Evolutionary conservation across 148 eudicot species (phyloP).

Genomic region (Persicaria tinctoria): DNA sequence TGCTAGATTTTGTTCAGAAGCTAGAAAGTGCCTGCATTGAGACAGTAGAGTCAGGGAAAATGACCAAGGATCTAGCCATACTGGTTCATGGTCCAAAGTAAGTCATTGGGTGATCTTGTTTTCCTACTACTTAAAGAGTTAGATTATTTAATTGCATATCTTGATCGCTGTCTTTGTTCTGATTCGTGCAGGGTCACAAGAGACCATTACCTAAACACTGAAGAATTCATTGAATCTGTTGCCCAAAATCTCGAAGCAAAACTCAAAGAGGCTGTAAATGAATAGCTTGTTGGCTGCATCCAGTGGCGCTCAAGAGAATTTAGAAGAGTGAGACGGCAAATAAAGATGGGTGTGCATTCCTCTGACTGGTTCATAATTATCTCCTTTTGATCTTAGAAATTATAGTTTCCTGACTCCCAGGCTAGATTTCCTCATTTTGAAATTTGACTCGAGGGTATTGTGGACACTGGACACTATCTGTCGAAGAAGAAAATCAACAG

Average conservation of each 20-base stretch:
- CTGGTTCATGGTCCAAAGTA: conserved; percentile 61
- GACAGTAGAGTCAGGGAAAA: conserved; percentile 70
- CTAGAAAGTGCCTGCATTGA: conserved; percentile 57
- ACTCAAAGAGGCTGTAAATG: conserved; percentile 24
- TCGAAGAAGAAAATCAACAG: background rate
- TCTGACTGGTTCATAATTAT: background rate
- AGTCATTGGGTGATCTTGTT: conserved; percentile 10
- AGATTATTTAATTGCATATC: background rate
- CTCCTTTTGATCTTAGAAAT: background rate
- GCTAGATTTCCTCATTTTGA: background rate
- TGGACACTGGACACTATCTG: background rate
- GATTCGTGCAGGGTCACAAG: conserved; percentile 43
- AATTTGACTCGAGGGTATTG: background rate
- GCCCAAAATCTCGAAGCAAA: conserved; percentile 38
- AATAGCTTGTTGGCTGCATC: background rate
- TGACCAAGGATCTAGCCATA: conserved; percentile 75
- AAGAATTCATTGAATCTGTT: conserved; percentile 63
- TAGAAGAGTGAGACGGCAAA: background rate
- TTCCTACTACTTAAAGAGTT: background rate
- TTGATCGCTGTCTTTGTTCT: conserved; percentile 2
- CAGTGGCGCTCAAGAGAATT: background rate
- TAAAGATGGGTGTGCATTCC: background rate
- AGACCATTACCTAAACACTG: conserved; percentile 53
- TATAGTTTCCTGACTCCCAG: background rate
- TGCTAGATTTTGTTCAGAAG: conserved; percentile 49